Evolutionary conservation across 176 grass and related monocot genomes (phyloP).

Genomic region (Secale cereale): DNA sequence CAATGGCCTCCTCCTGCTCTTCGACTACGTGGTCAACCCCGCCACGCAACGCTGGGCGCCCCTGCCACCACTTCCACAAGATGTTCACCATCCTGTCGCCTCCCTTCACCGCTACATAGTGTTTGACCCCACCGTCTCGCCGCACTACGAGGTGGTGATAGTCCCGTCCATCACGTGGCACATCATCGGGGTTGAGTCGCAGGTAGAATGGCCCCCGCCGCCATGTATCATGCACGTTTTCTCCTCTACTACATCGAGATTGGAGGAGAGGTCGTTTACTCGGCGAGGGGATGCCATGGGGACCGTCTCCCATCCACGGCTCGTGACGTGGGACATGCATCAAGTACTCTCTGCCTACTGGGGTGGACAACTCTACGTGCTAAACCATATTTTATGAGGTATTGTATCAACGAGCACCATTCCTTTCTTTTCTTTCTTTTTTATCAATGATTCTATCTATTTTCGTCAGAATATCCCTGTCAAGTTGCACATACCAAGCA

Average conservation of each 20-base stretch:
- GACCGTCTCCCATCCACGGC: neutral
- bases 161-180: neutral
- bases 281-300: neutral
- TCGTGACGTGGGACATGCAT: neutral
- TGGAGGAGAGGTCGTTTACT: neutral
- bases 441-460: no score
- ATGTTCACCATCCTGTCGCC: no score
- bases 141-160: neutral
- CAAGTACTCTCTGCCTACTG: neutral
- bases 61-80: no score
- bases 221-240: neutral
- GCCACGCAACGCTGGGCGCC: no score
- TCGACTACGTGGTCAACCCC: no score
- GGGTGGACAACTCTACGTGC: neutral
- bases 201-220: neutral
- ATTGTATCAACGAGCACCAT: neutral
- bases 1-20: no score
- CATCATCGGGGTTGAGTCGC: neutral
- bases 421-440: neutral
- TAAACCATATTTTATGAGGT: neutral
- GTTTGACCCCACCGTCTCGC: neutral
- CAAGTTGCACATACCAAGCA: no score
- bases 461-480: no score
- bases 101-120: no score
- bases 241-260: neutral